These are phyloP conservation scores for Trichothecium sympodiale DNA, from an alignment of 2,329 filamentous ascomycete species.

Conservation along the genomic window DNA sequence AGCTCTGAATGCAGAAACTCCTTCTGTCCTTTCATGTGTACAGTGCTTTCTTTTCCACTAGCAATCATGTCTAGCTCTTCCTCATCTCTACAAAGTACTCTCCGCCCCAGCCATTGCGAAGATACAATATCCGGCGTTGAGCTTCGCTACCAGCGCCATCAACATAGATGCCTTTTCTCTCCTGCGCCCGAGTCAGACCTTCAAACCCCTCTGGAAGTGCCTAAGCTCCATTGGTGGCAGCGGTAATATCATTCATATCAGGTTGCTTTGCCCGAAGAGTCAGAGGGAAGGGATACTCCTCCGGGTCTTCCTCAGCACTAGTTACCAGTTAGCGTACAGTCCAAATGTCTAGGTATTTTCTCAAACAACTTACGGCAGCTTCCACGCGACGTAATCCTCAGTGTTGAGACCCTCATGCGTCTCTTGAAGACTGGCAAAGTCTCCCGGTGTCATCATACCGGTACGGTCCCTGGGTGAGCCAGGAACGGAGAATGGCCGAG, in stretches of 20 bases:
- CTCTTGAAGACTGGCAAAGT: constrained; percentile 94
- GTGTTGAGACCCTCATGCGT: constrained; percentile 86
- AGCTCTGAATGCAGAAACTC: too few relatives aligned
- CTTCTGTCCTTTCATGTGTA: too few relatives aligned
- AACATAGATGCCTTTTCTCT: too few relatives aligned
- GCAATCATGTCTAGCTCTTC: too few relatives aligned
- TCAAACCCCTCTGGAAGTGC: not conserved
- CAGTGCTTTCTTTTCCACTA: too few relatives aligned
- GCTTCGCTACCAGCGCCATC: too few relatives aligned
- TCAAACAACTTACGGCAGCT: constrained; percentile 75
- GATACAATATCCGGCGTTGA: too few relatives aligned
- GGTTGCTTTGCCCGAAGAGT: constrained; percentile 44
- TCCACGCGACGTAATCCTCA: constrained; percentile 97
- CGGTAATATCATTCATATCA: constrained; percentile 20
- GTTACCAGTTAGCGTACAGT: constrained; percentile 9
- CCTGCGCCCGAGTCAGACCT: too few relatives aligned
- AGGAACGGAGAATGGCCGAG: constrained; percentile 83
- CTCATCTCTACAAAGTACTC: too few relatives aligned
- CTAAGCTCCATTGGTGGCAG: constrained; percentile 13
- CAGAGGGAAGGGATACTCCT: constrained; percentile 51
- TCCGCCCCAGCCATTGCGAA: too few relatives aligned
- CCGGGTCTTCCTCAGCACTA: constrained; percentile 88
- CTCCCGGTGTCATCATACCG: constrained; percentile 98
- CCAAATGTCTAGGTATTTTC: too few relatives aligned
- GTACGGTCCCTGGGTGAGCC: constrained; percentile 83